Evolutionary conservation across 768 basidiomycete genomes (phyloP).

Genomic region (Chalciporus sphaerocephalus): DNA sequence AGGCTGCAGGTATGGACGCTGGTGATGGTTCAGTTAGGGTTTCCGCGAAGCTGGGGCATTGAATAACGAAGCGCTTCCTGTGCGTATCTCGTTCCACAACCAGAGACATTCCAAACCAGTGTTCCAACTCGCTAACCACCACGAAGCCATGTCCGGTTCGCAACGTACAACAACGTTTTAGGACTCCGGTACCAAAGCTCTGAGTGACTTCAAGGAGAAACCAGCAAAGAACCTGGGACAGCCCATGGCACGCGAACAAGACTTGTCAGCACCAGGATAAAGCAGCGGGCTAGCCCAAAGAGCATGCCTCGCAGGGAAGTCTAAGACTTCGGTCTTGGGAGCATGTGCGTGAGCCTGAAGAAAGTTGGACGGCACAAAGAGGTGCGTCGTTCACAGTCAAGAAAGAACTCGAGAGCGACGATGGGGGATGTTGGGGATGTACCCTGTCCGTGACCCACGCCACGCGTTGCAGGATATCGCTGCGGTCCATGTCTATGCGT

Average conservation of each 20-base stretch:
- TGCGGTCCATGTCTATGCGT: slow-evolving; percentile 31
- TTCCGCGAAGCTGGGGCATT: slow-evolving; percentile 9
- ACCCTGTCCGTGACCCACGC: slow-evolving; percentile 37
- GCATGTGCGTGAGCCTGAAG: slow-evolving; percentile 39
- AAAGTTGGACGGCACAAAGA: slow-evolving; percentile 22
- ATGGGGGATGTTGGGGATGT: slow-evolving; percentile 25
- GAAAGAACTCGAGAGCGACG: slow-evolving; percentile 22
- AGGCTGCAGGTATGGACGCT: slow-evolving; percentile 18
- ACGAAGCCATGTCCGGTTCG: slow-evolving; percentile 52
- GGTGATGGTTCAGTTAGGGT: slow-evolving; percentile 6
- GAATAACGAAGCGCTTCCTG: slow-evolving; percentile 31
- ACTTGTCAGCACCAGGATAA: slow-evolving; percentile 53
- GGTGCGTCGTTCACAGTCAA: slow-evolving; percentile 3
- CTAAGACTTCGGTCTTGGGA: slow-evolving; percentile 40
- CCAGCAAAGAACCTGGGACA: slow-evolving; percentile 25
- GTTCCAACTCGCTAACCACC: slow-evolving; percentile 28
- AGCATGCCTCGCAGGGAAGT: slow-evolving; percentile 32
- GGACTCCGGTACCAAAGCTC: slow-evolving; percentile 36
- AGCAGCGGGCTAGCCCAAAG: slow-evolving; percentile 17
- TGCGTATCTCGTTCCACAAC: slow-evolving; percentile 31
- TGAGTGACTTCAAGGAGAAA: slow-evolving; percentile 12
- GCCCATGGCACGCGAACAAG: slow-evolving; percentile 52
- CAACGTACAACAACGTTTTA: slow-evolving; percentile 50
- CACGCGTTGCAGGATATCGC: slow-evolving; percentile 2
- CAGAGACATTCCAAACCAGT: slow-evolving; percentile 17